These are phyloP conservation scores for Mycena albidolilacea DNA, from an alignment of 768 basidiomycete species.

Conservation along the genomic window DNA sequence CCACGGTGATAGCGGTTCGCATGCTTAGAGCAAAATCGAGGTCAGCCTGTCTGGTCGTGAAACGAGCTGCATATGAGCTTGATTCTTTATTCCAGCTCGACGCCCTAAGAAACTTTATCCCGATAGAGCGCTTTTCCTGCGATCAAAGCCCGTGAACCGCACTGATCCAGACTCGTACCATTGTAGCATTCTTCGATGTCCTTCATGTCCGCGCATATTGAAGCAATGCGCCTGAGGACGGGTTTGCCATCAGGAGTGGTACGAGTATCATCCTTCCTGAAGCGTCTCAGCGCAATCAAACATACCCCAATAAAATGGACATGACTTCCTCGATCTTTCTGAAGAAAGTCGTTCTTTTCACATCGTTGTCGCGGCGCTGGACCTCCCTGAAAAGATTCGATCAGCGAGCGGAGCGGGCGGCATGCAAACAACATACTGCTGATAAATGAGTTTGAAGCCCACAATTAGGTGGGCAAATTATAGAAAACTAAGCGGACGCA, in stretches of 20 bases:
- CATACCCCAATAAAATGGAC: slow-evolving; percentile 26
- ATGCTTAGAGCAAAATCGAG: slow-evolving; percentile 26
- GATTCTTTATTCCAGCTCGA: slow-evolving; percentile 21
- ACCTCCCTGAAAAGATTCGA: slow-evolving; percentile 15
- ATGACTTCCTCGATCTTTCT: slow-evolving; percentile 35
- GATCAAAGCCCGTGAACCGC: neutral
- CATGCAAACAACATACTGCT: slow-evolving; percentile 10
- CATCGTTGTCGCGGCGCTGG: slow-evolving; percentile 24
- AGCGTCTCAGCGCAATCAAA: slow-evolving; percentile 4
- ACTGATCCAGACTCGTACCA: neutral
- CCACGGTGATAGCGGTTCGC: slow-evolving; percentile 21
- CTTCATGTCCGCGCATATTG: slow-evolving; percentile 31
- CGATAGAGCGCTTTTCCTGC: slow-evolving; percentile 23
- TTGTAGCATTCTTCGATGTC: slow-evolving; percentile 36
- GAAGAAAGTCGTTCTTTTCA: slow-evolving; percentile 14
- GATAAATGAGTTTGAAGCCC: slow-evolving; percentile 26
- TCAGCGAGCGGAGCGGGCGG: neutral
- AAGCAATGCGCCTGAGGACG: slow-evolving; percentile 28
- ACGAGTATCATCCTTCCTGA: slow-evolving; percentile 18
- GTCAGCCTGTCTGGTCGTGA: slow-evolving; percentile 16
- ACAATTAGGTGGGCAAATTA: neutral
- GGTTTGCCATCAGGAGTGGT: slow-evolving; percentile 22
- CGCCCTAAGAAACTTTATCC: slow-evolving; percentile 29
- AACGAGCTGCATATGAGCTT: slow-evolving; percentile 2
- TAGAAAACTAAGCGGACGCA: neutral